Evolutionary conservation across 129 eudicot genomes (phyloP), one percentile per base, ranked within the genome.

Genomic region (Dittrichia graveolens): DNA sequence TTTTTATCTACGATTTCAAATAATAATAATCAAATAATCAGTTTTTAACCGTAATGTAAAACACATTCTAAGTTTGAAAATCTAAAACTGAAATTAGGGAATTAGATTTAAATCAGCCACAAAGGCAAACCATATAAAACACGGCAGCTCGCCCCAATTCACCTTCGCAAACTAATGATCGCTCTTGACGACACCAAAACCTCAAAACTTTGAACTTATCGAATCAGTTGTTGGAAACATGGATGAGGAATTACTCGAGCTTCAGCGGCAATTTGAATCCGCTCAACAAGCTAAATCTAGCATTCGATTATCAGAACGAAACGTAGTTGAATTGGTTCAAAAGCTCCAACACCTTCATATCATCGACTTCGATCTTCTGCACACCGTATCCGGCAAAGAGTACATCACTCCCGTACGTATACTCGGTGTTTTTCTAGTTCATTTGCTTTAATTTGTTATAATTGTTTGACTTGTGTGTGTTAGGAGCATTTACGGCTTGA

Each of bases 381-480:
- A 94, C 86, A 94, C 99, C 11, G 85, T 81, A 69, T 80, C 99
- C 81, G 99, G 99, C 89, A 94, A 94, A 84, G 99, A 94, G 63
- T 94, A 84, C 91, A 90, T 94, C 86, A 94, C 99, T 74, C 97
- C 96, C 1, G 99, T 94, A 83, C 9, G 40, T 42, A 34, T 53
- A 4, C 14, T 79, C 75, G 14, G 14, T 59, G 11, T 9, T 34
- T 52, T 18, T 15, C 2, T 3, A 18, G 48, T 3, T 52, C 12
- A 6, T 3, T 65, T 47, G 50, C 42, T n/a, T 15, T 68, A 34
- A 64, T 73, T 72, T 52, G 45, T 72, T 14, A 34, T 68, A 8
- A 39, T n/a, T 58, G 8, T 77, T 70, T 13, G 8, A 0, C 37
- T 14, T 34, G 4, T 72, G 42, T 63, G 73, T 80, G 14, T 11